phyloP scores from a whole-genome alignment of 495 filamentous ascomycete species.

The Delitschia confertaspora region DNA sequence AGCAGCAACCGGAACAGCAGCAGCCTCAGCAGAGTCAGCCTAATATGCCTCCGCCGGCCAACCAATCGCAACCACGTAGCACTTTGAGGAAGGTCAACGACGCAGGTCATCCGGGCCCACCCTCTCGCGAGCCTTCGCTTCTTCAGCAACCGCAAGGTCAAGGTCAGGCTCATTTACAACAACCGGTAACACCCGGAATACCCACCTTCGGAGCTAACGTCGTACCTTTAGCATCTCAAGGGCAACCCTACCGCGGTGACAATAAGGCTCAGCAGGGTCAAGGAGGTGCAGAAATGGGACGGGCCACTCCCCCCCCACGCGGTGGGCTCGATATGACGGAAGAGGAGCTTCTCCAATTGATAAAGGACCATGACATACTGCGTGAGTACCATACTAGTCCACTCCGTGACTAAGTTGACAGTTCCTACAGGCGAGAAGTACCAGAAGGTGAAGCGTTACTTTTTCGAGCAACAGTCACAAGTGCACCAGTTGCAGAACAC shows the following conservation, averaged over 20 bases:
- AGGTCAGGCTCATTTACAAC: constrained; percentile 25
- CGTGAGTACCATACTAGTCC: constrained; percentile 31
- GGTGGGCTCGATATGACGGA: constrained; percentile 33
- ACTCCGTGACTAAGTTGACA: neutral
- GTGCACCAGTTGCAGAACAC: constrained; percentile 95
- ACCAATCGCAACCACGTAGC: constrained; percentile 13
- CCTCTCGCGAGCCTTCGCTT: constrained; percentile 25
- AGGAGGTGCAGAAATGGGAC: constrained; percentile 28
- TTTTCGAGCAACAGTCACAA: constrained; percentile 90
- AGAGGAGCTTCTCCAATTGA: constrained; percentile 33
- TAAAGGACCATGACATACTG: constrained; percentile 36
- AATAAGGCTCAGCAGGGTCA: constrained; percentile 21
- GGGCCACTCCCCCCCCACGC: constrained; percentile 33
- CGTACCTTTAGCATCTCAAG: constrained; percentile 31
- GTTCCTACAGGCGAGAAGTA: constrained; percentile 71
- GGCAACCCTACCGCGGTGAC: constrained; percentile 28
- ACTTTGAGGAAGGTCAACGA: constrained; percentile 26
- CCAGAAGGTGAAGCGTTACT: constrained; percentile 93
- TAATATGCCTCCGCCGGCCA: constrained; percentile 18
- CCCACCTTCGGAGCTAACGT: constrained; percentile 33
- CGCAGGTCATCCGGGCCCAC: constrained; percentile 14
- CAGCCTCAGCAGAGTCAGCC: constrained; percentile 22
- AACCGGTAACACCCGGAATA: constrained; percentile 27
- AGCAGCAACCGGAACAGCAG: constrained; percentile 6
- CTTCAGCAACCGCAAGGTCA: constrained; percentile 24